These are phyloP conservation scores for Discostella stelligeroides DNA, from an alignment of 108 stramenopile genomes.

Conservation along the genomic window DNA sequence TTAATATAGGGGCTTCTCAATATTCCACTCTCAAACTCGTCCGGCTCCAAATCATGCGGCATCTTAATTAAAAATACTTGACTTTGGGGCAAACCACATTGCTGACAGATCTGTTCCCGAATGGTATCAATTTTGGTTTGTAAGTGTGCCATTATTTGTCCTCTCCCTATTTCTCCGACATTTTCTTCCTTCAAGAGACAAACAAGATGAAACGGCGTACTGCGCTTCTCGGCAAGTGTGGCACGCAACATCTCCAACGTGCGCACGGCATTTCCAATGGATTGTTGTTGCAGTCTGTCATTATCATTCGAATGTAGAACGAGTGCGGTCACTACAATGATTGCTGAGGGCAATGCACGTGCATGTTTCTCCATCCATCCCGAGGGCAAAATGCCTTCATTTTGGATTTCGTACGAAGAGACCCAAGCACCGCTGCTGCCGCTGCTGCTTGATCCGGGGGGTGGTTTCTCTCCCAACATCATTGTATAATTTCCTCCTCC, in stretches of 20 bases:
- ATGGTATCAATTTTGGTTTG: constrained; percentile 1
- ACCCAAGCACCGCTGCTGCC: constrained; percentile 20
- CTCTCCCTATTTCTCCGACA: neutral
- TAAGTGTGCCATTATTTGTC: constrained; percentile 13
- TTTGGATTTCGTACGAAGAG: constrained; percentile 42
- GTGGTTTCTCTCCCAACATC: constrained; percentile 1
- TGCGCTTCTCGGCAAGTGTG: constrained; percentile 65
- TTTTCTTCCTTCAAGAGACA: constrained; percentile 43
- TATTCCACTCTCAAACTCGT: constrained; percentile 31
- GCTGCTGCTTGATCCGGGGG: neutral
- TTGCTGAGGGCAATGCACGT: constrained; percentile 65
- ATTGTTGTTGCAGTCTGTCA: neutral
- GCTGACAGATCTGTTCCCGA: constrained; percentile 24
- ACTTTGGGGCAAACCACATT: constrained; percentile 28
- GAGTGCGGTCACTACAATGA: constrained; percentile 68
- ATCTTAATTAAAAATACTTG: constrained; percentile 27
- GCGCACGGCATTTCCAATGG: constrained; percentile 38
- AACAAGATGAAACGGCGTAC: constrained; percentile 64
- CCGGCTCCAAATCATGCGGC: constrained; percentile 36
- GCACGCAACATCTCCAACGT: constrained; percentile 59
- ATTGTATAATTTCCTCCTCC: neutral
- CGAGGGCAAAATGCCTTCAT: constrained; percentile 67
- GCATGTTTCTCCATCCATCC: constrained; percentile 85
- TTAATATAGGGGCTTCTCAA: constrained; percentile 29
- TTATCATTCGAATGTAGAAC: neutral